These are phyloP conservation scores for Perilla frutescens DNA, from an alignment of 257 asterid species.

Conservation along the genomic window DNA sequence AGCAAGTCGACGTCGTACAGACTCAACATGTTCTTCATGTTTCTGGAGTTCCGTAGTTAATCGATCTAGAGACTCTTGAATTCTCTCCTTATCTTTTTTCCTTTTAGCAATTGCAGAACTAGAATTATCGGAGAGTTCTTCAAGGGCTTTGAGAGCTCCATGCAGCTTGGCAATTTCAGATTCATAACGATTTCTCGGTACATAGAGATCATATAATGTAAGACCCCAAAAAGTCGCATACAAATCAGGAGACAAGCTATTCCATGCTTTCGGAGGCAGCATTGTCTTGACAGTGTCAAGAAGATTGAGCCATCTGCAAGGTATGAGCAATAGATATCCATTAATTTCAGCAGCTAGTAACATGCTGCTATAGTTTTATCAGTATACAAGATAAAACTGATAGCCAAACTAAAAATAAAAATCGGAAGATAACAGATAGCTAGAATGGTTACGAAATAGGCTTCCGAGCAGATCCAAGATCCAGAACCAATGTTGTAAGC, in stretches of 20 bases:
- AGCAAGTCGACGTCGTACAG: conserved; percentile 87
- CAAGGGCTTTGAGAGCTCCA: conserved; percentile 90
- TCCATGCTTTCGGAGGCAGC: conserved; percentile 99
- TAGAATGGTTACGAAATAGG: conserved; percentile 61
- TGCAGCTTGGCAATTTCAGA: conserved; percentile 91
- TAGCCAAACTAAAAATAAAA: conserved; percentile 23
- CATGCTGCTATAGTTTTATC: conserved; percentile 6
- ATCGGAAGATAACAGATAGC: conserved; percentile 28
- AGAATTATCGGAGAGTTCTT: conserved; percentile 94
- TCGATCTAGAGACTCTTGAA: conserved; percentile 97
- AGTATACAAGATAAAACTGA: conserved; percentile 21
- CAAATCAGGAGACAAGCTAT: conserved; percentile 95
- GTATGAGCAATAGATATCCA: conserved; percentile 28
- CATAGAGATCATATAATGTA: conserved; percentile 92
- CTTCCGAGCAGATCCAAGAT: conserved; percentile 76
- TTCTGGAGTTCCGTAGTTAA: conserved; percentile 77
- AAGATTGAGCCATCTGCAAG: conserved; percentile 88
- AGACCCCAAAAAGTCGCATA: conserved; percentile 99
- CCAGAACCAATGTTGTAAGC: conserved; percentile 62
- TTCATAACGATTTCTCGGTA: conserved; percentile 88
- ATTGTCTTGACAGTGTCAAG: conserved; percentile 85
- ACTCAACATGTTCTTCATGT: conserved; percentile 97
- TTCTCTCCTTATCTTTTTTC: conserved; percentile 98
- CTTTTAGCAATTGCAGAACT: conserved; percentile 98
- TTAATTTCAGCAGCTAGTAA: conserved; percentile 27